These are phyloP conservation scores for Paraconiothyrium sp. DNA, from an alignment of 2,329 filamentous ascomycete genomes.

Conservation along the genomic window DNA sequence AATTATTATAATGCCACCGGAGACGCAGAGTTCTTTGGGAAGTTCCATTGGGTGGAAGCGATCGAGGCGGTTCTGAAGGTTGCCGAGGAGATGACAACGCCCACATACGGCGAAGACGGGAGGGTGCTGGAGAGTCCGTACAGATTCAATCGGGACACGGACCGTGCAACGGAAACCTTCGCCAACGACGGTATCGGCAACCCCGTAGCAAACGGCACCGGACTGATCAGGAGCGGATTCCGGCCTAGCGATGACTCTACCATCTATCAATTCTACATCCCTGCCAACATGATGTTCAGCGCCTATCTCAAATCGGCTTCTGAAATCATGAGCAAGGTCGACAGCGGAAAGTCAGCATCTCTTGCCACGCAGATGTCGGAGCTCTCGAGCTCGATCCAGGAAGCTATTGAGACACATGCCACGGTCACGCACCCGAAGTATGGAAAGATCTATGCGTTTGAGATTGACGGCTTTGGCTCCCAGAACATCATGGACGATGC, in stretches of 20 bases:
- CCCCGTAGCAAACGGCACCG: conserved; percentile 59
- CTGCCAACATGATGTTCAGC: conserved; percentile 76
- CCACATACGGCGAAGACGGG: conserved; percentile 60
- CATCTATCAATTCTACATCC: conserved; percentile 61
- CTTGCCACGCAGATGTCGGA: conserved; percentile 66
- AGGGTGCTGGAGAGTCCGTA: conserved; percentile 56
- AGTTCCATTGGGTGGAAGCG: conserved; percentile 58
- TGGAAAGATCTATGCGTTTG: conserved; percentile 58
- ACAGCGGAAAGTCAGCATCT: conserved; percentile 54
- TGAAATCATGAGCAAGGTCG: conserved; percentile 62
- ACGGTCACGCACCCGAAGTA: conserved; percentile 50
- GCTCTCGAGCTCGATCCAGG: conserved; percentile 59
- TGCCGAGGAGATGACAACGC: conserved; percentile 57
- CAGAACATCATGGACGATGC: conserved; percentile 75
- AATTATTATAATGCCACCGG: conserved; percentile 61
- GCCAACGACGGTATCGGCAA: conserved; percentile 64
- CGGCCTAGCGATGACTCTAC: conserved; percentile 61
- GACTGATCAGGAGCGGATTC: conserved; percentile 60
- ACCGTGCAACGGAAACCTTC: conserved; percentile 58
- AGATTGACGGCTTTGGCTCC: conserved; percentile 58
- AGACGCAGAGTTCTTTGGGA: conserved; percentile 59
- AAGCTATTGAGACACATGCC: conserved; percentile 57
- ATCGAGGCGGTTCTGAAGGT: conserved; percentile 57
- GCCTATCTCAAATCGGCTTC: conserved; percentile 66
- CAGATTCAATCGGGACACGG: conserved; percentile 56